Conservation (phyloP, 768 basidiomycete species). For the Lactarius hatsudake region DNA sequence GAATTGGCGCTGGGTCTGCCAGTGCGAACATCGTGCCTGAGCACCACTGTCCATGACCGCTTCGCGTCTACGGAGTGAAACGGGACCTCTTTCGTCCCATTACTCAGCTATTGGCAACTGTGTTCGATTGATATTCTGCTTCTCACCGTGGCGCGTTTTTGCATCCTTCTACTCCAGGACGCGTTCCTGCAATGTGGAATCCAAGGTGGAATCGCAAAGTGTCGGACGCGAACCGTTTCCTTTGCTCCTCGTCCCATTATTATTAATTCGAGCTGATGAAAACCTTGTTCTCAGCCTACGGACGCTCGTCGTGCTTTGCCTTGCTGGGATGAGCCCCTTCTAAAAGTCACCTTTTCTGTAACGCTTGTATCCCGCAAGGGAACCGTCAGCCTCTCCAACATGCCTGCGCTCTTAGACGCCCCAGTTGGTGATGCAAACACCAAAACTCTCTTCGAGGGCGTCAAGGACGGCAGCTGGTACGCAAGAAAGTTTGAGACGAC, state of each 20-base stretch:
- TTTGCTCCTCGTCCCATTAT: background rate
- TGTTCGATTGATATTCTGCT: background rate
- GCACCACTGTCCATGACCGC: background rate
- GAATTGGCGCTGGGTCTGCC: background rate
- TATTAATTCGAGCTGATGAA: background rate
- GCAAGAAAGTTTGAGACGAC: slow-evolving; percentile 78
- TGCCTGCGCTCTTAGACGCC: slow-evolving; percentile 62
- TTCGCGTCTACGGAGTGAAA: background rate
- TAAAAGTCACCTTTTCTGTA: slow-evolving; percentile 80
- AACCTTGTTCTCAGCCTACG: slow-evolving; percentile 58
- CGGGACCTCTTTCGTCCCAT: background rate
- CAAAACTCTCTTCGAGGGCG: slow-evolving; percentile 24
- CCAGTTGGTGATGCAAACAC: slow-evolving; percentile 35
- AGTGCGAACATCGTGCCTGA: background rate
- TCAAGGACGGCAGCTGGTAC: slow-evolving; percentile 60
- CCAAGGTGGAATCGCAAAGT: background rate
- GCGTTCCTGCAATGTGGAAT: background rate
- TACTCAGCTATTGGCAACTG: no score
- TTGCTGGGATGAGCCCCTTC: slow-evolving; percentile 90
- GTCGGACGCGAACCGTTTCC: background rate
- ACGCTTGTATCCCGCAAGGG: slow-evolving; percentile 76
- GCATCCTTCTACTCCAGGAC: background rate
- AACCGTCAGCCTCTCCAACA: slow-evolving; percentile 83
- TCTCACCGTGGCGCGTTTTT: background rate
- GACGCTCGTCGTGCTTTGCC: slow-evolving; percentile 81